phyloP scores from a whole-genome alignment of 2,329 filamentous ascomycete species.

The Fusarium chaquense region DNA sequence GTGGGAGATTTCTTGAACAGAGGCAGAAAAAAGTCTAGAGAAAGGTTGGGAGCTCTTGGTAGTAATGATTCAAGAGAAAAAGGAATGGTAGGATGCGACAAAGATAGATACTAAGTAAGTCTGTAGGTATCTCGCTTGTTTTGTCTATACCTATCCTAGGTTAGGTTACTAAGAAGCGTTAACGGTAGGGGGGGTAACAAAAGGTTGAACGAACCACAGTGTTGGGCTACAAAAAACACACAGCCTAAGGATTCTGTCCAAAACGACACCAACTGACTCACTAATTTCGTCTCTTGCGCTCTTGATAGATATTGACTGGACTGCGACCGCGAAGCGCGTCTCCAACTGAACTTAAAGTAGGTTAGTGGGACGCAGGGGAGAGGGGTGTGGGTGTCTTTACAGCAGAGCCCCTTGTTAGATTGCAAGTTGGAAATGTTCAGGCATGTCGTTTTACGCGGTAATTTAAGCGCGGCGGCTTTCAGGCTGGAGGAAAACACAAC shows the following conservation, averaged over 20 bases:
- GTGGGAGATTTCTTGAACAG: neutral
- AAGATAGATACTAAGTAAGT: neutral
- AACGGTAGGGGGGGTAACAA: neutral
- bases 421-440: neutral
- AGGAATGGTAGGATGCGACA: conserved; percentile 1
- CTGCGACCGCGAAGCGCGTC: conserved; percentile 46
- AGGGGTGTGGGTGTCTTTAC: conserved; percentile 27
- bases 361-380: conserved; percentile 16
- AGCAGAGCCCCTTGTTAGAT: neutral
- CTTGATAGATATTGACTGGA: conserved; percentile 30
- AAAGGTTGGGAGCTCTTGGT: neutral
- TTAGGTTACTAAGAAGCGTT: neutral
- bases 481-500: neutral
- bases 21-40: neutral
- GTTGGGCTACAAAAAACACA: neutral
- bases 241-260: neutral
- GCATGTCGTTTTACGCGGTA: conserved; percentile 20
- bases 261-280: neutral
- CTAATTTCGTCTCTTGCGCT: conserved; percentile 2
- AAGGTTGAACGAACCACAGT: neutral
- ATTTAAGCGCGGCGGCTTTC: conserved; percentile 8
- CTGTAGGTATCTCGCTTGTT: conserved; percentile 19
- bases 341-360: conserved; percentile 34
- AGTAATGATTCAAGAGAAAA: neutral
- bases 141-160: conserved; percentile 7